Evolutionary conservation across 2,329 filamentous ascomycete genomes (phyloP).

Genomic region (Rhynchosporium agropyri): DNA sequence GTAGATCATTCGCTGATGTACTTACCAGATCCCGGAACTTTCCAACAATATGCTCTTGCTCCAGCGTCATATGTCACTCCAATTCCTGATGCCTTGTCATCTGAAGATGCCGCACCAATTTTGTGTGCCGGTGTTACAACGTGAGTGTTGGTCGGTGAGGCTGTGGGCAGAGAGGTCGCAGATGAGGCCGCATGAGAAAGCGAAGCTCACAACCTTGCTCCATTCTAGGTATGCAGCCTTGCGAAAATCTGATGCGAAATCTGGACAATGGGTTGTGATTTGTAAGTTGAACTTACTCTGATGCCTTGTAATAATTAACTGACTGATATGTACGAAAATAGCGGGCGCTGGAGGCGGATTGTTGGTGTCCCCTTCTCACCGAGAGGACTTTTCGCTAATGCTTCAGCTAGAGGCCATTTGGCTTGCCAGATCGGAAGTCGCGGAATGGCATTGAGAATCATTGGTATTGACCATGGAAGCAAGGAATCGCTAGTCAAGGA

Average conservation of each 20-base stretch:
- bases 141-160: conserved; percentile 29
- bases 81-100: conserved; percentile 63
- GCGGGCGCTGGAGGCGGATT: conserved; percentile 65
- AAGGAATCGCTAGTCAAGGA: conserved; percentile 61
- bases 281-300: conserved; percentile 31
- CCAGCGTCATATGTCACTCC: conserved; percentile 71
- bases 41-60: conserved; percentile 62
- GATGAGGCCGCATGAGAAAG: conserved; percentile 34
- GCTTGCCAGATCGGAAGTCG: conserved; percentile 59
- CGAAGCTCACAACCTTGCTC: conserved; percentile 32
- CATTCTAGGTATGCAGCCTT: conserved; percentile 58
- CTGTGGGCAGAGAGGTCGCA: conserved; percentile 26
- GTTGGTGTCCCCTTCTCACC: conserved; percentile 27
- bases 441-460: conserved; percentile 64
- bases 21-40: conserved; percentile 61
- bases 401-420: conserved; percentile 54
- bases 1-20: background rate
- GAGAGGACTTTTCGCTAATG: conserved; percentile 25
- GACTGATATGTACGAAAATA: conserved; percentile 31
- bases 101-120: conserved; percentile 65
- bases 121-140: conserved; percentile 69
- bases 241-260: conserved; percentile 58
- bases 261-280: conserved; percentile 42
- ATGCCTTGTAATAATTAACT: conserved; percentile 15
- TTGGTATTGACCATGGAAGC: conserved; percentile 65